Conservation (phyloP, 768 basidiomycete genomes). For the Mycena albidolilacea region DNA sequence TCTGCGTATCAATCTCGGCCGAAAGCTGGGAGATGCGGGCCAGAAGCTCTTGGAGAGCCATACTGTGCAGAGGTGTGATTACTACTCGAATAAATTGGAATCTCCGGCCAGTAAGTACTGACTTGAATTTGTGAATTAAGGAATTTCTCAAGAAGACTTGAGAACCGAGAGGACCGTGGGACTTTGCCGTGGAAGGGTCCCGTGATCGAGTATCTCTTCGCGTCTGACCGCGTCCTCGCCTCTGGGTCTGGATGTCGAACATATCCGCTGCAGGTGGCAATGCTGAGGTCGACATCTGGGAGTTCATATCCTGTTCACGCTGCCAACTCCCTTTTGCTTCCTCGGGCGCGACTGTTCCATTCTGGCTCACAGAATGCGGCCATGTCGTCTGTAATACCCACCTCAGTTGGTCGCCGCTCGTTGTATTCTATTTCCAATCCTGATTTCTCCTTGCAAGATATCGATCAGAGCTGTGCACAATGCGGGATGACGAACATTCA, state of each 20-base stretch:
- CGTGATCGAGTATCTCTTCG: not conserved
- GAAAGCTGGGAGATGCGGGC: not conserved
- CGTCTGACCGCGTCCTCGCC: slow-evolving; percentile 14
- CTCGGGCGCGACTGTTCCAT: slow-evolving; percentile 74
- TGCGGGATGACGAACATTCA: slow-evolving; percentile 78
- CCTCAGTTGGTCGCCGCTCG: slow-evolving; percentile 68
- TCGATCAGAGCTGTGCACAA: slow-evolving; percentile 81
- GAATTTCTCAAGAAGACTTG: no score
- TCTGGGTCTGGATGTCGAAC: slow-evolving; percentile 53
- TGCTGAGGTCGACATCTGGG: slow-evolving; percentile 80
- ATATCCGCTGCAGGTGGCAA: slow-evolving; percentile 51
- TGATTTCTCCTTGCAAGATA: slow-evolving; percentile 57
- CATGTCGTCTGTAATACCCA: slow-evolving; percentile 90
- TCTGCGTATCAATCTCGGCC: slow-evolving; percentile 12
- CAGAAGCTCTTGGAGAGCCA: not conserved
- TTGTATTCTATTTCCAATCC: slow-evolving; percentile 17
- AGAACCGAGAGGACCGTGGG: no score
- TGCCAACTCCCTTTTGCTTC: slow-evolving; percentile 79
- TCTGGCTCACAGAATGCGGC: slow-evolving; percentile 92
- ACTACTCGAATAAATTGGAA: no score
- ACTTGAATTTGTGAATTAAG: no score
- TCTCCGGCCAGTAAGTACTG: no score
- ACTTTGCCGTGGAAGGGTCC: no score
- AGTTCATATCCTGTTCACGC: slow-evolving; percentile 79
- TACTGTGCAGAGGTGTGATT: not conserved